Conservation (phyloP, 805 yeast genomes). For the Metschnikowia aberdeeniae region DNA sequence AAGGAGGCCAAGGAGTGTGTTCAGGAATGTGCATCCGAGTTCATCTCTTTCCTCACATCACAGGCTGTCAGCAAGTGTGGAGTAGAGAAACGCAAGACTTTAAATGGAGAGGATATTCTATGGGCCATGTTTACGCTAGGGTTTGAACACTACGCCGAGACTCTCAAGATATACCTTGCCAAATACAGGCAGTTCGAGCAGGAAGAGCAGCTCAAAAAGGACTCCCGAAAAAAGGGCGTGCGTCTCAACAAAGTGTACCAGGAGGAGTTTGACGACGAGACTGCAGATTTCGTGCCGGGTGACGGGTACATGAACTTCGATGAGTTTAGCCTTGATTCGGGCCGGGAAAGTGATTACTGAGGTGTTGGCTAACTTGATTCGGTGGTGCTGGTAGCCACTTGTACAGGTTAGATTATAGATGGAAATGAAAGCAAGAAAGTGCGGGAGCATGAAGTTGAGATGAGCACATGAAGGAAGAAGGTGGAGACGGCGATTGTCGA, state of each 20-base stretch:
- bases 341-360: background rate
- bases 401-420: background rate
- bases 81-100: constrained; percentile 64
- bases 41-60: constrained; percentile 63
- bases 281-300: constrained; percentile 6
- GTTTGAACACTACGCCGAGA: constrained; percentile 67
- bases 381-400: background rate
- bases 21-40: constrained; percentile 68
- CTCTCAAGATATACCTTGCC: constrained; percentile 62
- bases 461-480: too few species aligned
- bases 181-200: constrained; percentile 50
- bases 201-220: constrained; percentile 10
- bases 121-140: constrained; percentile 63
- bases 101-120: constrained; percentile 65
- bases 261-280: constrained; percentile 3
- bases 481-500: too few species aligned
- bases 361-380: background rate
- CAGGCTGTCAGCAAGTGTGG: constrained; percentile 62
- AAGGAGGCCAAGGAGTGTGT: constrained; percentile 77
- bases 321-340: constrained; percentile 5
- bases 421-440: background rate
- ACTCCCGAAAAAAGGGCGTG: constrained; percentile 6
- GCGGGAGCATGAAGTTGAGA: too few species aligned
- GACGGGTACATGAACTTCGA: constrained; percentile 9
- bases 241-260: background rate